Evolutionary conservation across 2,329 filamentous ascomycete species (phyloP).

Genomic region (Aulographum hederae): DNA sequence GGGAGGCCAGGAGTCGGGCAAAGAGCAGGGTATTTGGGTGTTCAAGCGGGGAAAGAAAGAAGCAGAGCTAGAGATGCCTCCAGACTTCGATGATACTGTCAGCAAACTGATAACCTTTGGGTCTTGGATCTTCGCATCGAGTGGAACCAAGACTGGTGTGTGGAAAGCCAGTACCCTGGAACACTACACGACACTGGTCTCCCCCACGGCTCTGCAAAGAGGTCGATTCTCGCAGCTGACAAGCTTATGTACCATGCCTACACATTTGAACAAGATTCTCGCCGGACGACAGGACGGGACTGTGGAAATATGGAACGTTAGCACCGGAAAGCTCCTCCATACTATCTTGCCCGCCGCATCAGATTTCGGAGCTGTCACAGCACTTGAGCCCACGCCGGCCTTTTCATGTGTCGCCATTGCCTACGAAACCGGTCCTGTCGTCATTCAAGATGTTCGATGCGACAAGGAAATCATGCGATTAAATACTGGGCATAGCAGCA

Average conservation of each 20-base stretch:
- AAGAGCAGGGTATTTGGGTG: conserved; percentile 60
- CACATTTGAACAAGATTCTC: conserved; percentile 90
- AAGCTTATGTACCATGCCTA: conserved; percentile 66
- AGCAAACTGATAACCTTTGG: conserved; percentile 68
- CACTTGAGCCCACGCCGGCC: conserved; percentile 66
- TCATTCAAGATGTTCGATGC: conserved; percentile 64
- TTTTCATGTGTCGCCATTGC: conserved; percentile 77
- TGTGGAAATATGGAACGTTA: conserved; percentile 95
- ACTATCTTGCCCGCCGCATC: conserved; percentile 63
- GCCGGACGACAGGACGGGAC: conserved; percentile 73
- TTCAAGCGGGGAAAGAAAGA: conserved; percentile 82
- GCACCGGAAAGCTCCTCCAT: conserved; percentile 77
- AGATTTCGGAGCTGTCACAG: conserved; percentile 65
- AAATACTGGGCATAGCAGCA: conserved; percentile 41
- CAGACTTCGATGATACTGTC: conserved; percentile 50
- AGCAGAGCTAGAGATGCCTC: conserved; percentile 52
- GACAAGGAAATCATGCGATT: conserved; percentile 57
- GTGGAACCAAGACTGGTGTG: conserved; percentile 59
- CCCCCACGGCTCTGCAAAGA: conserved; percentile 36
- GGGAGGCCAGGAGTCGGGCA: conserved; percentile 40
- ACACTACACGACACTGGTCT: conserved; percentile 66
- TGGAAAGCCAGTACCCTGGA: conserved; percentile 75
- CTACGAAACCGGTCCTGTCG: conserved; percentile 60
- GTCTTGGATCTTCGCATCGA: conserved; percentile 75
- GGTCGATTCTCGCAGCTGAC: conserved; percentile 39